phyloP scores from a whole-genome alignment of 257 asterid species.

The Fraxinus pennsylvanica region DNA sequence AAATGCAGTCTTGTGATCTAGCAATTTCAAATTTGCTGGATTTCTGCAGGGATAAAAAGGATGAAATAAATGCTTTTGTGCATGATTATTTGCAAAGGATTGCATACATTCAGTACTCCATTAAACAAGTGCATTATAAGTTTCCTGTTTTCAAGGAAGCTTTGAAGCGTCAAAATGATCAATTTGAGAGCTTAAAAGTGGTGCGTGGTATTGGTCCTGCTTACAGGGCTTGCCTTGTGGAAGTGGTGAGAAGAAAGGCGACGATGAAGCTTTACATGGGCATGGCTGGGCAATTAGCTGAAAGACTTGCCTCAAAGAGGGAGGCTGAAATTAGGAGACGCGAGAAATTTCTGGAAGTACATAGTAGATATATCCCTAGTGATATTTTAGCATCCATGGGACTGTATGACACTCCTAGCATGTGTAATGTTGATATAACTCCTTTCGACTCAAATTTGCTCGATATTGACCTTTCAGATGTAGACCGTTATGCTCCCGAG shows the following conservation, averaged over 20 bases:
- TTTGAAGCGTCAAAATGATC: constrained; percentile 79
- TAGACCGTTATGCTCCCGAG: constrained; percentile 88
- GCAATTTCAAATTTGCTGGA: constrained; percentile 67
- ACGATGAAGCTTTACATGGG: constrained; percentile 94
- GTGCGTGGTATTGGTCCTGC: constrained; percentile 92
- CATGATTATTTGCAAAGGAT: constrained; percentile 88
- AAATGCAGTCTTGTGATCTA: constrained; percentile 70
- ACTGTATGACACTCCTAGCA: constrained; percentile 72
- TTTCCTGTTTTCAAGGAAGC: constrained; percentile 94
- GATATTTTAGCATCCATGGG: constrained; percentile 90
- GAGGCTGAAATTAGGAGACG: constrained; percentile 78
- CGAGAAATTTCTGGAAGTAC: constrained; percentile 74
- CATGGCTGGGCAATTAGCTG: constrained; percentile 95
- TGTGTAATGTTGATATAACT: constrained; percentile 78
- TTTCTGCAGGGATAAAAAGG: constrained; percentile 79
- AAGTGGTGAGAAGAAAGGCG: constrained; percentile 87
- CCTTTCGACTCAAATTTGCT: constrained; percentile 81
- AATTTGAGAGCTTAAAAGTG: constrained; percentile 81
- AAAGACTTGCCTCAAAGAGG: constrained; percentile 85
- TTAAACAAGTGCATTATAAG: constrained; percentile 74
- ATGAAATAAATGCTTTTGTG: constrained; percentile 78
- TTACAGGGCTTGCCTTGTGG: constrained; percentile 92
- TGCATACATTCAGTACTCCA: constrained; percentile 77
- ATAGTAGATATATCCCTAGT: constrained; percentile 72
- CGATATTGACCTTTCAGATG: constrained; percentile 70